Conservation (phyloP, 768 basidiomycete genomes). For the Hydnomerulius pinastri region DNA sequence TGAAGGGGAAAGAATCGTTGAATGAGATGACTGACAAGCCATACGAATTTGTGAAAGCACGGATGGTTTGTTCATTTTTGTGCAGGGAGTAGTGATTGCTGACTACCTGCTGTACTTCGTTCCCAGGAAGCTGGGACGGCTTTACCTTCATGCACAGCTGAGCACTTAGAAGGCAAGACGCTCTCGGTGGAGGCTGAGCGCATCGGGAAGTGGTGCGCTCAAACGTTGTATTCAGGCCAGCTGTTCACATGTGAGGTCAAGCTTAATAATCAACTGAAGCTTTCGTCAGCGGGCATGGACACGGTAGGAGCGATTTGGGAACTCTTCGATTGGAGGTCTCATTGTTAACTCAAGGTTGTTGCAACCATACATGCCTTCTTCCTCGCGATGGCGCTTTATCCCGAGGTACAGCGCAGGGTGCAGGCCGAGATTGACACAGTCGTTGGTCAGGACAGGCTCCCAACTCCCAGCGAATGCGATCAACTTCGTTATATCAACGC, state of each 20-base stretch:
- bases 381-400: slow-evolving; percentile 32
- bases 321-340: not conserved
- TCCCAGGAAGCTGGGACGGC: not conserved
- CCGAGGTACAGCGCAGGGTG: slow-evolving; percentile 32
- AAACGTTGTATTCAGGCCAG: slow-evolving; percentile 10
- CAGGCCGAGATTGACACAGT: slow-evolving; percentile 38
- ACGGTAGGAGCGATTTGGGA: slow-evolving; percentile 16
- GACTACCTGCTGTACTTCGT: no score
- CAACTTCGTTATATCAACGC: slow-evolving; percentile 17
- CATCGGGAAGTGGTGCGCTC: slow-evolving; percentile 6
- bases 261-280: not conserved
- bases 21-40: not conserved
- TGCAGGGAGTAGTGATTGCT: no score
- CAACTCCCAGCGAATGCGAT: slow-evolving; percentile 31
- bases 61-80: not conserved
- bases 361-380: slow-evolving; percentile 33
- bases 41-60: slow-evolving; percentile 1
- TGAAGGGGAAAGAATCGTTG: not conserved
- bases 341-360: slow-evolving; percentile 19
- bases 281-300: slow-evolving; percentile 14
- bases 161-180: not conserved
- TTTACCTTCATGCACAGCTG: not conserved
- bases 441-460: slow-evolving; percentile 32
- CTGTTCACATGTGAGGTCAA: not conserved
- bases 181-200: not conserved